Conservation (phyloP, 176 grass and related monocot species). For the Eremochloa ophiuroides region DNA sequence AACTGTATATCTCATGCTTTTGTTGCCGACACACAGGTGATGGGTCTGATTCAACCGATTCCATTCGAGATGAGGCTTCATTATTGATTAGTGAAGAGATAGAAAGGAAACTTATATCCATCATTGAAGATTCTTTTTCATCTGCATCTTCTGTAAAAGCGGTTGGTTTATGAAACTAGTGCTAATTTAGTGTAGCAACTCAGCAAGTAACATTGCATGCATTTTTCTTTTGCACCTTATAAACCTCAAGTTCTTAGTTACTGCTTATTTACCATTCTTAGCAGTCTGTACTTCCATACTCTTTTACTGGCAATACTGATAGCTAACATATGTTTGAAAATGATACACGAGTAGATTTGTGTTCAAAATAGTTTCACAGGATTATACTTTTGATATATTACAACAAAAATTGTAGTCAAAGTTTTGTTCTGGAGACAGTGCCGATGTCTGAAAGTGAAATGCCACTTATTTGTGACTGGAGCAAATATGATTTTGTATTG, state of each 20-base stretch:
- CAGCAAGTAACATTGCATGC: neutral
- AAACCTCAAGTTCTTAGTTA: neutral
- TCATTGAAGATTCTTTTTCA: conserved; percentile 58
- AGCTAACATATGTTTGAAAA: neutral
- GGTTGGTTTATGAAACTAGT: conserved; percentile 38
- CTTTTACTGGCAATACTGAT: neutral
- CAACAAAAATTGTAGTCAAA: neutral
- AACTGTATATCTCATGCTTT: neutral
- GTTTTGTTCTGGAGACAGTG: neutral
- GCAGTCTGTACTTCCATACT: neutral
- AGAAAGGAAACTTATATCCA: conserved; percentile 58
- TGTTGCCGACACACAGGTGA: conserved; percentile 27
- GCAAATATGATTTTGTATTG: neutral
- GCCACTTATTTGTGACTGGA: neutral
- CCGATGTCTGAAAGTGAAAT: neutral
- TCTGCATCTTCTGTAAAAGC: conserved; percentile 53
- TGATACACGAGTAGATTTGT: neutral
- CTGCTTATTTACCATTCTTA: conserved; percentile 1
- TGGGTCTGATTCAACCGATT: conserved; percentile 39
- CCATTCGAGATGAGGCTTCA: conserved; percentile 48
- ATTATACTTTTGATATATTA: neutral
- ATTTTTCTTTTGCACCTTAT: neutral
- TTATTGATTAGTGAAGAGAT: conserved; percentile 60
- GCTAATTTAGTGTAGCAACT: neutral
- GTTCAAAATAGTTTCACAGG: neutral